Evolutionary conservation across 768 basidiomycete species (phyloP), one percentile per base, ranked within the genome.

Genomic region (Mrakia blollopis): DNA sequence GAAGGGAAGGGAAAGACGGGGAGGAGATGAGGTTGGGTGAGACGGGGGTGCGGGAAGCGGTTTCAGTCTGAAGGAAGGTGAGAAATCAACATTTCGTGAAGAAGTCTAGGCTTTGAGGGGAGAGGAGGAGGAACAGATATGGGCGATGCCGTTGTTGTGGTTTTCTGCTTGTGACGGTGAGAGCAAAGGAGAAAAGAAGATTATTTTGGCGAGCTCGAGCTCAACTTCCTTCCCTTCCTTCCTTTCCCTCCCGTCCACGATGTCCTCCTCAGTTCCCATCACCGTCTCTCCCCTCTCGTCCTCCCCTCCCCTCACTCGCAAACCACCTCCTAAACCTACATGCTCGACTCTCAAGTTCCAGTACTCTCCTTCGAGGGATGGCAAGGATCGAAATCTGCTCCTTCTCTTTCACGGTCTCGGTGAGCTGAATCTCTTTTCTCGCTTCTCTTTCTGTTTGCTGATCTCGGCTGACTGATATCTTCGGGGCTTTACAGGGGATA

Each of bases 391-490:
- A 82, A 95, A 95, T 82, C 83, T 95, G 25, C 84, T 96, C 32
- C 86, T 96, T 77, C 86, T 96, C 44, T 85, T 96, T 11, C 94
- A 96, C 79, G 94, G 94, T 0, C 87, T 95, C 35, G 93, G 93
- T 92, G 47, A 50, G 47, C 47, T 50, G 79, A 75, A 87, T 82
- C 5, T 4, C 3, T 25, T 39, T 7, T 14, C 47, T 3, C 54
- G 11, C 44, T 68, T 30, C 10, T 60, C 11, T 44, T 30, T 8
- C 62, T 3, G 5, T 50, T 39, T 75, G 4, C 44, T 28, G 14
- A 44, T 44, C 39, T 61, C 41, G 52, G 67, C 52, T 69, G 69
- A 71, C 28, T 35, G 28, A 16, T 10, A 61, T 35, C 18, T 50
- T 5, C 30, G 11, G 21, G 25, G 70, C 21, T n/a, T 54, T 52